phyloP scores from a whole-genome alignment of 768 basidiomycete species.

The Holtermannia corniformis region DNA sequence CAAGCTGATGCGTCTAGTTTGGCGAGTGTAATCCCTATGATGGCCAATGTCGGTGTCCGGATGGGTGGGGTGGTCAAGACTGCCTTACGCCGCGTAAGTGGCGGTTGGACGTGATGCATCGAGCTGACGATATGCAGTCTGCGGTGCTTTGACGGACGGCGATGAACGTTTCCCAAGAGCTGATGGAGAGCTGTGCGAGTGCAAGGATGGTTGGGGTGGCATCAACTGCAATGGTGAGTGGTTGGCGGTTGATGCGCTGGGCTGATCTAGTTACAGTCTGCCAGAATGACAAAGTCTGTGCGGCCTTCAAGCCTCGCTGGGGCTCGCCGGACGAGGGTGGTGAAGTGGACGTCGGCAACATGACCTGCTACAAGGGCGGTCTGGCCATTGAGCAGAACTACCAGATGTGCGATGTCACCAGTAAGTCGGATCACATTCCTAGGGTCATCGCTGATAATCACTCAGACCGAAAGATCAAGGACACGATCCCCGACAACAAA shows the following conservation, averaged over 20 bases:
- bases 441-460: background rate
- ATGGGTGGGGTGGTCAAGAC: slow-evolving; percentile 96
- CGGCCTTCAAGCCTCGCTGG: slow-evolving; percentile 54
- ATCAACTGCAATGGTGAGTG: slow-evolving; percentile 93
- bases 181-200: slow-evolving; percentile 66
- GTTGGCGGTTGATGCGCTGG: background rate
- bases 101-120: background rate
- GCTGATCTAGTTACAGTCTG: slow-evolving; percentile 54
- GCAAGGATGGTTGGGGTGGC: slow-evolving; percentile 89
- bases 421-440: slow-evolving; percentile 47
- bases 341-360: slow-evolving; percentile 49
- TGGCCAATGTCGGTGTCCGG: slow-evolving; percentile 91
- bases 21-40: slow-evolving; percentile 83
- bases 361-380: slow-evolving; percentile 92
- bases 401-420: slow-evolving; percentile 98
- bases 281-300: slow-evolving; percentile 67
- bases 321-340: slow-evolving; percentile 32
- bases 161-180: slow-evolving; percentile 71
- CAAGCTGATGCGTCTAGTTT: slow-evolving; percentile 43
- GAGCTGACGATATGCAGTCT: slow-evolving; percentile 50
- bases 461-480: slow-evolving; percentile 85
- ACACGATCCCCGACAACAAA: slow-evolving; percentile 70
- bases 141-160: slow-evolving; percentile 87
- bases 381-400: slow-evolving; percentile 89
- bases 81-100: slow-evolving; percentile 80